Evolutionary conservation across 2,329 filamentous ascomycete genomes (phyloP), one percentile per base, ranked within the genome.

Genomic region (Colletotrichum aenigma): DNA sequence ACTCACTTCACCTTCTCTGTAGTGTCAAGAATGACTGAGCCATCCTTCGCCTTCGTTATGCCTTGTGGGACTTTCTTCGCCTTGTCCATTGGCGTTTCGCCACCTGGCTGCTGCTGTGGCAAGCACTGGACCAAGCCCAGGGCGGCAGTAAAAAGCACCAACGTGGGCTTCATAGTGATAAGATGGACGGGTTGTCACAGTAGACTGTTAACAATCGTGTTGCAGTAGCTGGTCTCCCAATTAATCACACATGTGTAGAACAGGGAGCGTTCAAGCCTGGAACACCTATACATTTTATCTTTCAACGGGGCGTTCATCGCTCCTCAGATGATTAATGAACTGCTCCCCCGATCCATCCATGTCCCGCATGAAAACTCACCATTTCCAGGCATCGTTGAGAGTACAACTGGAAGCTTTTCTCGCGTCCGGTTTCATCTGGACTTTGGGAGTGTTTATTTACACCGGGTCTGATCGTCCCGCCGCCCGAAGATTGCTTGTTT

Each of bases 21-120:
- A 43, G 86, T 87, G 78, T 92, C 89, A 24, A 92, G 79, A 38
- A 91, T 91, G n/a, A 83, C 88, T 3, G 88, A 89, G 15, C 90
- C 90, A 81, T 92, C 89, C 1, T 87, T 88, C 4, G 89, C 89
- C 26, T 77, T 75, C 4, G 84, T 85, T 16, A 88, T 76, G 8
- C 85, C 85, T 30, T 84, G 81, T 2, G 83, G 81, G 28, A 85
- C 69, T 7, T 78, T 76, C 8, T 79, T 78, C 5, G 80, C 81
- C 76, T 80, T 79, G 62, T 83, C 77, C 60, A 82, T 81, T 7
- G 80, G 78, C 3, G 79, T 81, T 43, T 78, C 73, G 6, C 48
- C 58, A 18, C 43, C 58, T 0, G 43, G 43, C 12, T 65, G 48
- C 1, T 38, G 21, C 7, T 73, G 56, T 8, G 70, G 62, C 4